Conservation (phyloP, 176 grass and related monocot species). For the sorghum (Sorghum bicolor) region Sorghum_bicolor_NCBIv3 NC_012872.2:64131001-64131500, state of each 20-base stretch:
- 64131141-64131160: constrained; percentile 90
- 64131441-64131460: constrained; percentile 92
- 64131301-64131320: not conserved
- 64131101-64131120: constrained; percentile 88
- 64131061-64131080: constrained; percentile 55
- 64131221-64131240: constrained; percentile 85
- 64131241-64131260: constrained; percentile 93
- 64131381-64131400: constrained; percentile 80
- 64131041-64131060: constrained; percentile 88
- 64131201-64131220: constrained; percentile 97
- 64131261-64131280: no score
- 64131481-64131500: constrained; percentile 34
- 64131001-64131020: no score
- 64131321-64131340: not conserved
- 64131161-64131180: constrained; percentile 93
- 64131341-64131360: constrained; percentile 48
- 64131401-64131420: constrained; percentile 85
- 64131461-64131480: constrained; percentile 64
- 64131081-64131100: constrained; percentile 79
- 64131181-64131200: constrained; percentile 95
- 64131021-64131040: constrained; percentile 1
- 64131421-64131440: constrained; percentile 89
- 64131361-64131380: constrained; percentile 88
- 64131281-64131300: not conserved
- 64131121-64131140: constrained; percentile 72